Base-by-base conservation (phyloP, 169 alveolate genomes). In the Babesia microti region DNA sequence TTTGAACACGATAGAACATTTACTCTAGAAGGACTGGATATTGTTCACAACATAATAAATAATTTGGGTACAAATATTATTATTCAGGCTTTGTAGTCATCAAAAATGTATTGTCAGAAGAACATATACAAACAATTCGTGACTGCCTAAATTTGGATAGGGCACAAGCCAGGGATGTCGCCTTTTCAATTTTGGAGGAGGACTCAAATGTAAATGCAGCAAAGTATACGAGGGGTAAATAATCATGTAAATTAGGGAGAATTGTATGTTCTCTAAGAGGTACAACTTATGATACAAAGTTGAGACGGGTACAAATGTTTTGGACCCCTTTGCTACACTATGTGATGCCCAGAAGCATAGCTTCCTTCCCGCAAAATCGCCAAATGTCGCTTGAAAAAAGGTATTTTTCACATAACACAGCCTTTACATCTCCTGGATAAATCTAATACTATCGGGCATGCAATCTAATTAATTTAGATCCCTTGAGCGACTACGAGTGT, bases 301-400 rank as follows among this genome's bases (percentile, higher is more conserved):
- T 61, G 48, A 19, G 32, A 1, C 66, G 68, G 23, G 24, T 61
- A 17, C 74, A 61, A 59, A 34, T 23, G 23, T 61, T 61, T 24
- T 61, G 74, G 74, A 52, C 53, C 33, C 74, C 74, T 0, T 19
- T 61, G 2, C 37, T 61, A 22, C 53, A 61, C 40, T 61, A 61
- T 18, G 17, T 30, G 9, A 32, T 61, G 24, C n/a, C n/a, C n/a
- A n/a, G n/a, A n/a, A n/a, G n/a, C n/a, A n/a, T n/a, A n/a, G n/a
- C n/a, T n/a, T n/a, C n/a, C n/a, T n/a, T n/a, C n/a, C n/a, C n/a
- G n/a, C n/a, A 53, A 53, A 24, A 36, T 30, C 2, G 22, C 24
- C 12, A 48, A 41, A 55, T 40, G 18, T 15, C 6, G 18, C 3
- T n/a, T 27, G 50, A 2, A 3, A 11, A n/a, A 18, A 44, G 9